These are phyloP conservation scores for Aspergillus fijiensis DNA, from an alignment of 2,329 filamentous ascomycete genomes.

Conservation along the genomic window DNA sequence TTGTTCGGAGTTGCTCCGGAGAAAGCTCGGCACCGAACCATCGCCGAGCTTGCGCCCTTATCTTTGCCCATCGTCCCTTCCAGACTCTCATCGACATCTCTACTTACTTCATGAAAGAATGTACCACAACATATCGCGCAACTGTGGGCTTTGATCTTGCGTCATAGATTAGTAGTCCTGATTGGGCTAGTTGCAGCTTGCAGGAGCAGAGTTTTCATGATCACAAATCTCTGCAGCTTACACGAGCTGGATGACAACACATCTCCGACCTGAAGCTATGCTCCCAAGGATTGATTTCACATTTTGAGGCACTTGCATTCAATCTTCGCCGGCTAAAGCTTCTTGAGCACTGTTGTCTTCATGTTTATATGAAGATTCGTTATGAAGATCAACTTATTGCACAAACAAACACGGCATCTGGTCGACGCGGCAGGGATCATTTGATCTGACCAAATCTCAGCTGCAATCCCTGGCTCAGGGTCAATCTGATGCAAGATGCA, in stretches of 20 bases:
- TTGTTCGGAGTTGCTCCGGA: neutral
- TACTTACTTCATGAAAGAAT: neutral
- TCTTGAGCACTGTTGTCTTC: neutral
- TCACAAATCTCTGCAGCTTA: neutral
- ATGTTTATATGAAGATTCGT: neutral
- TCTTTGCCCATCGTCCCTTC: neutral
- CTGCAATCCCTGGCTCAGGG: neutral
- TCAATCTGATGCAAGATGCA: neutral
- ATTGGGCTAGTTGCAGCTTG: neutral
- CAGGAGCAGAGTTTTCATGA: neutral
- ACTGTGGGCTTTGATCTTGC: neutral
- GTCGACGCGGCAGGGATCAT: neutral
- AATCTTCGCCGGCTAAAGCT: neutral
- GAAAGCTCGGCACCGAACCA: neutral
- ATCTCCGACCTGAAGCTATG: neutral
- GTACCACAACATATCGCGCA: neutral
- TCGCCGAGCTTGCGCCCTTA: constrained; percentile 1
- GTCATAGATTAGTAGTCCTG: neutral
- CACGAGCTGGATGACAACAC: neutral
- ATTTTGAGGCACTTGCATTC: neutral
- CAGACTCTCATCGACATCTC: neutral
- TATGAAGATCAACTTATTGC: neutral
- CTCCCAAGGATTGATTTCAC: neutral
- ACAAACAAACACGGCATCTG: neutral
- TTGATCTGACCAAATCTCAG: neutral